A percentile compares a stretch with the other conserved stretches of the same genome.
Conservation (phyloP, 2,329 filamentous ascomycete genomes). For the Penicillium sp. region DNA sequence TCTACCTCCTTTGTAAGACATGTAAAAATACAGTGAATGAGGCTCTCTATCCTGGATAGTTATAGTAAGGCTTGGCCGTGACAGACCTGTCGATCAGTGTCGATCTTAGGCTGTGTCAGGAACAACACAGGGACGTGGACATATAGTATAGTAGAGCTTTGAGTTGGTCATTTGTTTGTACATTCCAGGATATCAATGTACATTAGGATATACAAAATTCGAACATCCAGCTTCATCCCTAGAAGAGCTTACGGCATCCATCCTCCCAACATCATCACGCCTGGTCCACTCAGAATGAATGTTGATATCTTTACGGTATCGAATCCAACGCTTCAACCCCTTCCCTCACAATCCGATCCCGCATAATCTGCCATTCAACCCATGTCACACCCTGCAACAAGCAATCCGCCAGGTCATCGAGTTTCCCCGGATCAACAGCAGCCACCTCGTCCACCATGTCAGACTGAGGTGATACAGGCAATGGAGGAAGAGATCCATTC, state of each 20-base stretch:
- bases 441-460: neutral
- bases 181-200: neutral
- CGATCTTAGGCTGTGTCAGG: neutral
- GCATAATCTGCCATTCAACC: conserved; percentile 64
- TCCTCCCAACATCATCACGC: neutral
- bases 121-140: neutral
- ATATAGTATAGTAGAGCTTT: neutral
- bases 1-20: neutral
- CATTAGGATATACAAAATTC: neutral
- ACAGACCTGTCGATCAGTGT: neutral
- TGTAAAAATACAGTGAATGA: neutral
- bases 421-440: conserved; percentile 49
- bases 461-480: neutral
- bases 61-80: neutral
- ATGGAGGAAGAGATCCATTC: neutral
- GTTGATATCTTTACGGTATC: neutral
- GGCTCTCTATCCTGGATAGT: neutral
- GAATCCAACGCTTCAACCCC: conserved; percentile 19
- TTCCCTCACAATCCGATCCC: conserved; percentile 25
- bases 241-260: neutral
- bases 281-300: neutral
- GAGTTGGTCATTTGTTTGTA: neutral
- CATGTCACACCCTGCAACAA: conserved; percentile 74
- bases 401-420: conserved; percentile 80
- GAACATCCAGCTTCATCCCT: neutral